Percentiles rank a stretch among this genome's conserved stretches.
Evolutionary conservation across 139 green algal species (phyloP).

Genomic region (Edaphochlamys debaryana): DNA sequence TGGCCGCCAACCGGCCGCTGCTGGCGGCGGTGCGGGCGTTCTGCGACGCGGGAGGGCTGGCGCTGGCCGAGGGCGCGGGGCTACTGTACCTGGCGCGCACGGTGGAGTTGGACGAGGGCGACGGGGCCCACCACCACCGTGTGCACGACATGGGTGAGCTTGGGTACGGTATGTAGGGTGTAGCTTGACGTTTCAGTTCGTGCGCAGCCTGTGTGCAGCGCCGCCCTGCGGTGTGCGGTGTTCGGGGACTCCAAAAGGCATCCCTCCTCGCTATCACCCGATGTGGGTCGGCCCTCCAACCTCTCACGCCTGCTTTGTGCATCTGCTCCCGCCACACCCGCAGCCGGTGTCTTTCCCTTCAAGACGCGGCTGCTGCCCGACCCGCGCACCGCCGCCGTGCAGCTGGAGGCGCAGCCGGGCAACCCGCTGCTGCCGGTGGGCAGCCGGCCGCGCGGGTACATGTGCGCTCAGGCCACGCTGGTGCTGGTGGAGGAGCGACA

Average conservation of each 20-base stretch:
- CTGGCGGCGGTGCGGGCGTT: conserved; percentile 79
- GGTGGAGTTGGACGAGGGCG: conserved; percentile 40
- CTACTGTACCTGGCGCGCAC: conserved; percentile 86
- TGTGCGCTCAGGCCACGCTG: conserved; percentile 68
- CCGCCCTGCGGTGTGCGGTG: no score
- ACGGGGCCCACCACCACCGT: not conserved
- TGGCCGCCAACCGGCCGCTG: conserved; percentile 78
- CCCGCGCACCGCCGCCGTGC: conserved; percentile 78
- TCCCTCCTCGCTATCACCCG: no score
- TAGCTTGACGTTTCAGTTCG: no score
- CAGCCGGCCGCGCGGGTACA: conserved; percentile 70
- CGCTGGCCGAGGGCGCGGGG: conserved; percentile 92
- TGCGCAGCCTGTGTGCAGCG: no score
- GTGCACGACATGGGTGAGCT: conserved; percentile 51
- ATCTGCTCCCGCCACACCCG: no score
- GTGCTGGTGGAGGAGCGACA: conserved; percentile 78
- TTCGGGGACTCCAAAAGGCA: no score
- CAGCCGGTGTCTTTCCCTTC: conserved; percentile 91
- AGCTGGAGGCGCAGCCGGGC: conserved; percentile 61
- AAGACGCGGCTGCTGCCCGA: conserved; percentile 65
- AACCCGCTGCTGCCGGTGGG: conserved; percentile 79
- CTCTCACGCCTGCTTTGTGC: no score
- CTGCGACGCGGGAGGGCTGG: conserved; percentile 82
- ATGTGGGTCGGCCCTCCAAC: no score
- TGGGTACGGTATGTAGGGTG: no score